Percentiles rank a stretch among this genome's conserved stretches.
These are phyloP conservation scores for Schizophyllum amplum DNA, from an alignment of 1,284 basidiomycete genomes.

Conservation along the genomic window DNA sequence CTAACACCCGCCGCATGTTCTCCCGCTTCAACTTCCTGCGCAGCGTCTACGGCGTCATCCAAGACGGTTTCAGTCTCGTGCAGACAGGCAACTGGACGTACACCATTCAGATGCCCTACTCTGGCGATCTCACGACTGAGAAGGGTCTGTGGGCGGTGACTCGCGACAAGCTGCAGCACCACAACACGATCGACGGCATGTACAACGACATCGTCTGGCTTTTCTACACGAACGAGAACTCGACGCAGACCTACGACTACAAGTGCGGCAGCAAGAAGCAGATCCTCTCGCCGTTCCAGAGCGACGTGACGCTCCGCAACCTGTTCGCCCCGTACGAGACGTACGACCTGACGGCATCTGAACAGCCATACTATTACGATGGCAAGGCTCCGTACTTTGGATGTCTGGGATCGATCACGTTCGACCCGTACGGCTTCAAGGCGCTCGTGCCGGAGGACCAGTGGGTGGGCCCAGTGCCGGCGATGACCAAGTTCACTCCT, in stretches of 20 bases:
- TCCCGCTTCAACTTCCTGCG: slow-evolving; percentile 68
- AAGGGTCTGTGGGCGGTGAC: slow-evolving; percentile 79
- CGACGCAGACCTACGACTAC: slow-evolving; percentile 51
- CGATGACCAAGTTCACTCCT: slow-evolving; percentile 69
- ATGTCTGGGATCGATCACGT: slow-evolving; percentile 55
- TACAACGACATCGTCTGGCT: slow-evolving; percentile 67
- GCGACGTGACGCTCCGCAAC: slow-evolving; percentile 57
- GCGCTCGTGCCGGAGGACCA: slow-evolving; percentile 58
- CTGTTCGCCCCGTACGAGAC: slow-evolving; percentile 75
- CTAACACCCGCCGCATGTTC: slow-evolving; percentile 64
- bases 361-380: slow-evolving; percentile 48
- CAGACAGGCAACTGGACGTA: slow-evolving; percentile 79
- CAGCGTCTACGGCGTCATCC: slow-evolving; percentile 56
- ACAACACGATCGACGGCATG: slow-evolving; percentile 32
- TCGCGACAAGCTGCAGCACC: slow-evolving; percentile 51
- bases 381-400: slow-evolving; percentile 58
- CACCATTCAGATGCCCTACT: slow-evolving; percentile 69
- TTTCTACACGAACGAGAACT: slow-evolving; percentile 78
- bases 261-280: slow-evolving; percentile 50
- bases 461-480: slow-evolving; percentile 65
- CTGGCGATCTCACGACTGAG: slow-evolving; percentile 71
- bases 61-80: slow-evolving; percentile 77
- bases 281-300: slow-evolving; percentile 69
- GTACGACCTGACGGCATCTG: slow-evolving; percentile 55
- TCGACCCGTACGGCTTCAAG: slow-evolving; percentile 75